These are phyloP conservation scores for Salpingoeca rosetta DNA, from an alignment of 78 protist genomes.

Conservation along the genomic window DNA sequence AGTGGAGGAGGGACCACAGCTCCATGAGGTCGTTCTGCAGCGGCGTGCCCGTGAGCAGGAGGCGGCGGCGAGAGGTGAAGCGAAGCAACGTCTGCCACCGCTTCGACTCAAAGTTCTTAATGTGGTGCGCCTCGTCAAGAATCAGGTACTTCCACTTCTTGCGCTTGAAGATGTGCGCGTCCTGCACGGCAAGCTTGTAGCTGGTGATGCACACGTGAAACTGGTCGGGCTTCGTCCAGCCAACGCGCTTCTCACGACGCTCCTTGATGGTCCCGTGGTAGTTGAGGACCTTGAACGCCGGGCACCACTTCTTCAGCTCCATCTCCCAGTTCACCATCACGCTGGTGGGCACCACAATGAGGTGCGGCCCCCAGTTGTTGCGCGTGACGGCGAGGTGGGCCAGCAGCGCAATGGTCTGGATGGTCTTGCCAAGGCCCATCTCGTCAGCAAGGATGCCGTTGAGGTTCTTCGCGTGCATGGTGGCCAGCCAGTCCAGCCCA, in stretches of 20 bases:
- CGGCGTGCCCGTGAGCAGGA: slow-evolving; percentile 91
- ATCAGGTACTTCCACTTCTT: slow-evolving; percentile 79
- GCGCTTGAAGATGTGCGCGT: slow-evolving; percentile 43
- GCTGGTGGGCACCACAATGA: slow-evolving; percentile 81
- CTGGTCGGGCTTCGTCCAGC: slow-evolving; percentile 71
- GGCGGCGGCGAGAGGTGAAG: slow-evolving; percentile 65
- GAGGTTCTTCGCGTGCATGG: slow-evolving; percentile 66
- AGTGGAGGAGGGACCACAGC: slow-evolving; percentile 93
- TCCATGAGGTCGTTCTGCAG: slow-evolving; percentile 90
- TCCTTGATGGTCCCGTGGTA: slow-evolving; percentile 76
- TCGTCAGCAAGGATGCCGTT: slow-evolving; percentile 95
- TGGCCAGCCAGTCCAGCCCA: slow-evolving; percentile 84
- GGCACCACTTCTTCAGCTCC: slow-evolving; percentile 84
- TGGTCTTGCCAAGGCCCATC: slow-evolving; percentile 86
- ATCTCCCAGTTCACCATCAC: slow-evolving; percentile 81
- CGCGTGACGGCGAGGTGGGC: slow-evolving; percentile 79
- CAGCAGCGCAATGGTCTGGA: slow-evolving; percentile 80
- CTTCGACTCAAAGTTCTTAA: slow-evolving; percentile 76
- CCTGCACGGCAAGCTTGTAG: slow-evolving; percentile 69
- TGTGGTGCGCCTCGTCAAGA: slow-evolving; percentile 94
- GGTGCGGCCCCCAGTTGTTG: slow-evolving; percentile 87
- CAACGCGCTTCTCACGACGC: slow-evolving; percentile 68
- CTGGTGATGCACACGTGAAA: slow-evolving; percentile 84
- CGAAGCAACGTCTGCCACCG: slow-evolving; percentile 73
- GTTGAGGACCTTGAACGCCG: slow-evolving; percentile 78